phyloP scores from a whole-genome alignment of 176 grass and related monocot species.

The Ensete glaucum region DNA sequence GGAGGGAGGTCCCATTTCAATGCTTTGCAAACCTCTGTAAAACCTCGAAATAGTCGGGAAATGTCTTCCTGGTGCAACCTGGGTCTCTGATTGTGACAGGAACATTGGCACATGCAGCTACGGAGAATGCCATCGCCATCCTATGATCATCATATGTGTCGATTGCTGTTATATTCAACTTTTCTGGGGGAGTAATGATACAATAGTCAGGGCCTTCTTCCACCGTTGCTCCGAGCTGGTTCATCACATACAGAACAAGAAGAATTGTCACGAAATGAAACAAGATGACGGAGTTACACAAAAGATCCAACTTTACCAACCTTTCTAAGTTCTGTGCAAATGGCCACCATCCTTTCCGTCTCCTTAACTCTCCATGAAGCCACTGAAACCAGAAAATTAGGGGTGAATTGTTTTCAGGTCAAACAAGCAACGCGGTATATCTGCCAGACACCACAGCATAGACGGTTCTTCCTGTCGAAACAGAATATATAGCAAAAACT shows the following conservation, averaged over 20 bases:
- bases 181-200: constrained; percentile 89
- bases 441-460: too few relatives aligned
- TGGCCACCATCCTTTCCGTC: constrained; percentile 89
- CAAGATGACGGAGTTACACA: not conserved
- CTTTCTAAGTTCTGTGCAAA: constrained; percentile 85
- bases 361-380: constrained; percentile 99
- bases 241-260: not conserved
- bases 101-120: constrained; percentile 68
- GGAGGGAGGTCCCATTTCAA: constrained; percentile 14
- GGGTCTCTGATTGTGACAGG: constrained; percentile 83
- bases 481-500: not conserved
- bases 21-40: constrained; percentile 68
- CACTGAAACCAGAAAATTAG: constrained; percentile 39
- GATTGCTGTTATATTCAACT: constrained; percentile 58
- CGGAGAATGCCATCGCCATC: constrained; percentile 95
- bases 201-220: constrained; percentile 95
- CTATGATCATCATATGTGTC: constrained; percentile 94
- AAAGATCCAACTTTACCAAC: constrained; percentile 22
- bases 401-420: constrained; percentile 3
- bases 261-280: not conserved
- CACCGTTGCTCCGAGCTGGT: constrained; percentile 71
- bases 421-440: not conserved
- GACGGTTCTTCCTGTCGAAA: not conserved
- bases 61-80: constrained; percentile 90
- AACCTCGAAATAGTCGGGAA: constrained; percentile 90